Base-by-base conservation (phyloP, 108 stramenopile genomes). In the Fragilariopsis cylindrus region DNA sequence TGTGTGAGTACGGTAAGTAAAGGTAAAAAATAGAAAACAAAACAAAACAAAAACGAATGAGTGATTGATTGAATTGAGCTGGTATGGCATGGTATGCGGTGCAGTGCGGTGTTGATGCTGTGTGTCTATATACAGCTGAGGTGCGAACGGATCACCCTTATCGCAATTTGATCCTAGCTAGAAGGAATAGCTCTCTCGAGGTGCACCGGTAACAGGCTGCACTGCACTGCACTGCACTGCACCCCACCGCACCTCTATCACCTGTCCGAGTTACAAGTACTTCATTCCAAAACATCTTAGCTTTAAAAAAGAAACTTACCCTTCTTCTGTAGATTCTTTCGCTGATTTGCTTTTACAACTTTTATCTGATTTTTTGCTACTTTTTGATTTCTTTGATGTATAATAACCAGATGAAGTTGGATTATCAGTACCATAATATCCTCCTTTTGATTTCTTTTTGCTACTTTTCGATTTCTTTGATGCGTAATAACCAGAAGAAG, bases 381-480 rank as follows among this genome's bases (percentile, higher is more conserved):
- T 7, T 60, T 60, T 60, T 19, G 3, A 4, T 4, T 60, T 60
- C 58, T 60, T 60, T 4, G 16, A 5, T 6, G 58, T 41, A n/a
- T 60, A 18, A 30, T 60, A 60, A 11, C n/a, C 15, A 13, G 52
- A 13, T 15, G 52, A 18, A 40, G 30, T 30, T 30, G 30, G 30
- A 30, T 30, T 30, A 30, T 60, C 39, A 60, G 39, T 9, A n/a
- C 4, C 11, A 11, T 60, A 60, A 40, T 60, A 60, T 19, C 19
- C 19, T 11, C 4, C 19, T 5, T n/a, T 5, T n/a, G 58, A 18
- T 30, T 60, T 21, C 11, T 60, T 60, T 11, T n/a, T 60, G 19
- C 41, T 40, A 0, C 19, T 60, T 21, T 58, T 58, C 5, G 57
- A 58, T 58, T 58, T 58, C 58, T 60, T 60, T 11, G 58, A 9